Base-by-base conservation (phyloP, 805 yeast genomes). In the Kuraishia hungarica region DNA sequence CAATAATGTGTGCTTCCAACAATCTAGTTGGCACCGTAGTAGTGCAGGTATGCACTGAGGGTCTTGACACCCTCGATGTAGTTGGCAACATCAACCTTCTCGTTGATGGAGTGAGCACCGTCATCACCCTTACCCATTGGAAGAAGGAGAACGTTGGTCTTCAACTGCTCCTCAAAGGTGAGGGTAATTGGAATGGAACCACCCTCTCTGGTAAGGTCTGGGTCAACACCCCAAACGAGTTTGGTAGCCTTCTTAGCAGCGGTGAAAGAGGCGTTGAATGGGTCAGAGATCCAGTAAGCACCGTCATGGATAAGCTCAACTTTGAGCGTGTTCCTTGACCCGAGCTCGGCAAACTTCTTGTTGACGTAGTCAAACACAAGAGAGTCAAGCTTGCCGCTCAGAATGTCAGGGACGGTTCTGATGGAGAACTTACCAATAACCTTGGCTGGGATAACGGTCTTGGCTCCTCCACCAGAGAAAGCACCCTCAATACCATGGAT, bases 41-140 rank as follows among this genome's bases (percentile, higher is more conserved):
- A 92, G 73, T 94, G 97, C 68, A 94, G 78, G 73, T 91, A 94
- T 20, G 97, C 97, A 61, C 93, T 86, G 72, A 93, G 81, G 15
- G 97, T 87, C 78, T 94, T 94, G 67, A 88, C 84, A 61, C 99
- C 99, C 66, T 89, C 88, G 62, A 94, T 84, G 73, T 89, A 94
- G 78, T 94, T 94, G 60, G 87, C 75, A 54, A 91, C 77, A 69
- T 96, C 88, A 64, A 94, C 75, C 77, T 94, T 94, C 76, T 94
- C 99, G 69, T 94, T 94, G 65, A 94, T 91, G 22, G 97, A 90
- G 72, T 94, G 99, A 51, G 99, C 99, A 64, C 99, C 99, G 67
- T 94, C 99, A 70, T 94, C 97, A 62, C 99, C 99, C 74, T 96
- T 87, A 61, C 99, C 99, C 87, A 94, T 88, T 60, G 99, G 99